Evolutionary conservation across 2,329 filamentous ascomycete genomes (phyloP), one percentile per base, ranked within the genome.

Genomic region (Microthyrium microscopicum): DNA sequence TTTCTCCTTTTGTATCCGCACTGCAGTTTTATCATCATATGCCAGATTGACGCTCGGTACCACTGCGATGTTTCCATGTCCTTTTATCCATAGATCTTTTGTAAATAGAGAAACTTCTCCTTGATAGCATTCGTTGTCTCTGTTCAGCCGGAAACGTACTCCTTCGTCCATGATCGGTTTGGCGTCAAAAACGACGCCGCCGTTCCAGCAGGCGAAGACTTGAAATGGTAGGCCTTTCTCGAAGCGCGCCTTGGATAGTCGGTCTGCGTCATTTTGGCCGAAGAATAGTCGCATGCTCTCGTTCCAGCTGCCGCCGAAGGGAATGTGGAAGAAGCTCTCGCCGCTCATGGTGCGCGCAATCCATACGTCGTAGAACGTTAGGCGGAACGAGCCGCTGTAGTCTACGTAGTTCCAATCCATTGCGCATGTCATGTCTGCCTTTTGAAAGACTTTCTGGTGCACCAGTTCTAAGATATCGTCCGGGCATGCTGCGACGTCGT

Each of bases 181-280:
- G 0, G 66, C 67, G 0, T 50, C 51, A 33, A 73, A 61, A 0
- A 57, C 59, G 0, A 56, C 55, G 0, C 61, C 65, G 3, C 70
- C 70, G 38, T 73, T 72, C 69, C 70, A 73, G 46, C 70, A 74
- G 1, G 67, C 47, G 38, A 69, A 73, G 0, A 72, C 69, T 44
- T 73, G 70, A 38, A 73, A 65, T 1, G 70, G 67, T n/a, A 50
- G 47, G 17, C 52, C 46, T 0, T 39, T 39, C 1, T 39, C 29
- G 34, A 58, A 59, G 3, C 58, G 49, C 2, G 38, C 29, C 5
- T 42, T 49, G 3, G 60, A 47, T 0, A n/a, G n/a, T n/a, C n/a
- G n/a, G n/a, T 44, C 46, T 0, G 47, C 44, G 19, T 67, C 55
- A 41, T 65, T 64, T 57, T 61, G n/a, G n/a, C n/a, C n/a, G n/a